Conservation (phyloP, 1,284 basidiomycete genomes). For the Moesziomyces sp. region DNA sequence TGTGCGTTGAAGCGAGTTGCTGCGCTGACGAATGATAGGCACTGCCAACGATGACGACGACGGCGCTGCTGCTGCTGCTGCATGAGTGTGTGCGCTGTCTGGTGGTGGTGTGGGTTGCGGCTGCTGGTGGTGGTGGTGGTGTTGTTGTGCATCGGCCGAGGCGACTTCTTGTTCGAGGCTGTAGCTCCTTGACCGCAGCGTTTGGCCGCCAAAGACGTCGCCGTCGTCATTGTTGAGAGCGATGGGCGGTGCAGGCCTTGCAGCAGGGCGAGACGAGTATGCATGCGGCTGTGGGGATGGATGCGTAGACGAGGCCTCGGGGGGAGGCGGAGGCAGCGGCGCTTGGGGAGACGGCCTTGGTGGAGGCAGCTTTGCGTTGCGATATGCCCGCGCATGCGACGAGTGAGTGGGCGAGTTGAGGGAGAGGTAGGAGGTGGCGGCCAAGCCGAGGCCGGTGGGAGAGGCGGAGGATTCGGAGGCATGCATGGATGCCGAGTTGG, state of each 20-base stretch:
- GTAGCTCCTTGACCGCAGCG: slow-evolving; percentile 24
- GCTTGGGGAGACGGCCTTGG: slow-evolving; percentile 42
- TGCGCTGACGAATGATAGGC: slow-evolving; percentile 34
- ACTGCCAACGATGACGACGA: slow-evolving; percentile 6
- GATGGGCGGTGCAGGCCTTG: neutral
- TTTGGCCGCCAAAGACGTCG: slow-evolving; percentile 8
- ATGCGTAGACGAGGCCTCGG: slow-evolving; percentile 17
- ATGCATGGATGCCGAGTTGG: slow-evolving; percentile 18
- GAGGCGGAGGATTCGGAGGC: slow-evolving; percentile 33
- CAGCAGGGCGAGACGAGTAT: neutral
- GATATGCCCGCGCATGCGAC: slow-evolving; percentile 14
- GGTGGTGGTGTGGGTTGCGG: neutral
- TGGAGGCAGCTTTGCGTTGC: slow-evolving; percentile 34
- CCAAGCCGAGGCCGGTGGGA: slow-evolving; percentile 32
- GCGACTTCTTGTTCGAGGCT: slow-evolving; percentile 30
- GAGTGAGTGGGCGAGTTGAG: slow-evolving; percentile 21
- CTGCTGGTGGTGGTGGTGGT: neutral
- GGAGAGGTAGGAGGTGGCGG: slow-evolving; percentile 32
- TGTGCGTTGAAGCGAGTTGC: slow-evolving; percentile 29
- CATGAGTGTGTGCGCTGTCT: too few species aligned
- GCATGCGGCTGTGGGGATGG: neutral
- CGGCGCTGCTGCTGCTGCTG: slow-evolving; percentile 5
- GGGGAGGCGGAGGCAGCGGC: slow-evolving; percentile 45
- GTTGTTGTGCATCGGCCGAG: slow-evolving; percentile 14
- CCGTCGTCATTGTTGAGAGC: slow-evolving; percentile 5